Conservation (phyloP, 2,329 filamentous ascomycete genomes). For the Lachnellula arida region DNA sequence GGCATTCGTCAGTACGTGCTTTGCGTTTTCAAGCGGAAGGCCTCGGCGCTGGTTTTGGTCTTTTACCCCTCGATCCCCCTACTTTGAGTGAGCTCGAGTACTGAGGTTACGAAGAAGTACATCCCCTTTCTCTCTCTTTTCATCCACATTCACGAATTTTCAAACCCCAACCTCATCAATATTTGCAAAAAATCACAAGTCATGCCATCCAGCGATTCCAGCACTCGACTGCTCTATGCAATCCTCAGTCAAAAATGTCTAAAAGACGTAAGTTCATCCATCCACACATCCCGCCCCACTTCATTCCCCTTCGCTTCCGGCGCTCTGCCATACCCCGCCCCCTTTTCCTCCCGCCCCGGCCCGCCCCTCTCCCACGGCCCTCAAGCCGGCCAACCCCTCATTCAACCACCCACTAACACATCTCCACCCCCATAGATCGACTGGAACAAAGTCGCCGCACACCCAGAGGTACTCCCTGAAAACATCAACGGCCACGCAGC, state of each 20-base stretch:
- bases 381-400: background rate
- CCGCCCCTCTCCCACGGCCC: background rate
- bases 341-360: background rate
- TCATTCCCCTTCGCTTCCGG: background rate
- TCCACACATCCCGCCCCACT: background rate
- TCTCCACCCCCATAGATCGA: constrained; percentile 39
- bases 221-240: constrained; percentile 48
- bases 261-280: constrained; percentile 39
- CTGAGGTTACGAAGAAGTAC: background rate
- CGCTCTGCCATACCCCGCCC: background rate
- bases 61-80: background rate
- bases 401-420: background rate
- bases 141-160: background rate
- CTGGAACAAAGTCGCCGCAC: constrained; percentile 46
- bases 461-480: constrained; percentile 31
- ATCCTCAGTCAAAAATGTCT: constrained; percentile 52
- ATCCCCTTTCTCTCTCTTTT: background rate
- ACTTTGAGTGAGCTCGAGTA: background rate
- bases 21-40: background rate
- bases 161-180: background rate
- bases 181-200: background rate
- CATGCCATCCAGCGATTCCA: constrained; percentile 26
- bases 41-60: background rate
- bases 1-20: background rate
- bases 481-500: constrained; percentile 53